These are phyloP conservation scores for Lactifluus piperatus DNA, from an alignment of 768 basidiomycete species.

Conservation along the genomic window DNA sequence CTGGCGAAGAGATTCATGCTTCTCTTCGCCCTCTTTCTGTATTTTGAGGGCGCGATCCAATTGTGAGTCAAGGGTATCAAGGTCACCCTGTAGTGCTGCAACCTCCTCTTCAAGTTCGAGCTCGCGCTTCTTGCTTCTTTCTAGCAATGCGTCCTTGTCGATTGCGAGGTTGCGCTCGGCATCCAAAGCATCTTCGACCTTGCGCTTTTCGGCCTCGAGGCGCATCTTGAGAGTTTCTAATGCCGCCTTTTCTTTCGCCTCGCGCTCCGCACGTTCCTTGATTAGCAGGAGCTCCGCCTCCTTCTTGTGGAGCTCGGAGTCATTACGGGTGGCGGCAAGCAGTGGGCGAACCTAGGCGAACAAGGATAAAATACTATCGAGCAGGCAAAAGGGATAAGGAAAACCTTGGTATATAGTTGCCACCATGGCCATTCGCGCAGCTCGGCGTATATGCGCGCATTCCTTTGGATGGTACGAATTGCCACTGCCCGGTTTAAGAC, in stretches of 20 bases:
- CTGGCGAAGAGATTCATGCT: slow-evolving; percentile 56
- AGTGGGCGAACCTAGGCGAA: slow-evolving; percentile 70
- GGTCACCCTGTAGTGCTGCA: slow-evolving; percentile 65
- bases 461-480: slow-evolving; percentile 86
- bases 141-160: slow-evolving; percentile 78
- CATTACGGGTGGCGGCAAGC: slow-evolving; percentile 84
- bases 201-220: slow-evolving; percentile 75
- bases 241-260: slow-evolving; percentile 70
- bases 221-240: slow-evolving; percentile 75
- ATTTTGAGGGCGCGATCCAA: slow-evolving; percentile 69
- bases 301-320: slow-evolving; percentile 85
- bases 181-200: slow-evolving; percentile 72
- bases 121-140: slow-evolving; percentile 80
- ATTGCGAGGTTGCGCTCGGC: slow-evolving; percentile 70
- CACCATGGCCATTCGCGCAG: slow-evolving; percentile 98
- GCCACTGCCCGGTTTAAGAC: slow-evolving; percentile 88
- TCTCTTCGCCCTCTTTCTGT: slow-evolving; percentile 75
- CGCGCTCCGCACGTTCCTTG: slow-evolving; percentile 81
- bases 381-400: background rate
- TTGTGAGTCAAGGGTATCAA: slow-evolving; percentile 80
- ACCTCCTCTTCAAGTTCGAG: slow-evolving; percentile 82
- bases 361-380: background rate
- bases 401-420: slow-evolving; percentile 90
- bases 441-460: slow-evolving; percentile 85
- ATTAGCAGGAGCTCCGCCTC: slow-evolving; percentile 73